Percentiles rank a stretch among this genome's conserved stretches.
phyloP scores from a whole-genome alignment of 2,329 filamentous ascomycete genomes.

The Trichoderma endophyticum region DNA sequence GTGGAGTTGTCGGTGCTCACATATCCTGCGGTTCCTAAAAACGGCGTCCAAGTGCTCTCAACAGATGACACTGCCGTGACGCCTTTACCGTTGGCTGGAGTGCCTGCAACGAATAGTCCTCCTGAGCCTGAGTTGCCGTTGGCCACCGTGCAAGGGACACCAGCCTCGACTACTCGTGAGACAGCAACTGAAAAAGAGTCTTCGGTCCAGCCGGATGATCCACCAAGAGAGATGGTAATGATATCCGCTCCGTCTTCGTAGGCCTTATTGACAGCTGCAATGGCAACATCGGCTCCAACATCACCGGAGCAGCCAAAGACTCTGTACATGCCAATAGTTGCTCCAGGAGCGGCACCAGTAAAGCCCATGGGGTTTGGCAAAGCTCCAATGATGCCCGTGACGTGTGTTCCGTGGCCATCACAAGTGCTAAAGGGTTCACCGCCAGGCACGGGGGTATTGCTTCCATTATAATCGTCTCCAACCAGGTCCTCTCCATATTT shows the following conservation, averaged over 20 bases:
- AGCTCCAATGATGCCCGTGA: constrained; percentile 45
- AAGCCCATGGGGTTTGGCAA: constrained; percentile 35
- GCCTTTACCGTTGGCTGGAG: constrained; percentile 39
- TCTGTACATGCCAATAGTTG: constrained; percentile 38
- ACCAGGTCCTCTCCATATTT: constrained; percentile 42
- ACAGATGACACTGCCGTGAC: constrained; percentile 45
- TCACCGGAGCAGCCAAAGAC: constrained; percentile 34
- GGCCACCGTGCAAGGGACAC: constrained; percentile 39
- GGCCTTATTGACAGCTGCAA: constrained; percentile 38
- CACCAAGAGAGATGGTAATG: constrained; percentile 36
- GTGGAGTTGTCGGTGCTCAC: not conserved
- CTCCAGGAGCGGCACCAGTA: constrained; percentile 39
- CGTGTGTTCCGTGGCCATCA: constrained; percentile 43
- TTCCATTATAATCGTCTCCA: constrained; percentile 35
- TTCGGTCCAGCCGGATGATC: constrained; percentile 29
- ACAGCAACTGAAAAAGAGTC: constrained; percentile 35
- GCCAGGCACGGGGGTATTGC: constrained; percentile 33
- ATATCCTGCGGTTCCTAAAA: constrained; percentile 13
- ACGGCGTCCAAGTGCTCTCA: constrained; percentile 36
- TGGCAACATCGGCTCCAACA: constrained; percentile 36
- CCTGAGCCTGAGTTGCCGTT: constrained; percentile 43
- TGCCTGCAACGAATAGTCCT: constrained; percentile 40
- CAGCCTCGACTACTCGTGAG: constrained; percentile 40
- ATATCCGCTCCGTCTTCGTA: constrained; percentile 39
- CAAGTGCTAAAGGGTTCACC: constrained; percentile 37